Conservation (phyloP, 1,284 basidiomycete genomes). For the Leccinum proliferum region DNA sequence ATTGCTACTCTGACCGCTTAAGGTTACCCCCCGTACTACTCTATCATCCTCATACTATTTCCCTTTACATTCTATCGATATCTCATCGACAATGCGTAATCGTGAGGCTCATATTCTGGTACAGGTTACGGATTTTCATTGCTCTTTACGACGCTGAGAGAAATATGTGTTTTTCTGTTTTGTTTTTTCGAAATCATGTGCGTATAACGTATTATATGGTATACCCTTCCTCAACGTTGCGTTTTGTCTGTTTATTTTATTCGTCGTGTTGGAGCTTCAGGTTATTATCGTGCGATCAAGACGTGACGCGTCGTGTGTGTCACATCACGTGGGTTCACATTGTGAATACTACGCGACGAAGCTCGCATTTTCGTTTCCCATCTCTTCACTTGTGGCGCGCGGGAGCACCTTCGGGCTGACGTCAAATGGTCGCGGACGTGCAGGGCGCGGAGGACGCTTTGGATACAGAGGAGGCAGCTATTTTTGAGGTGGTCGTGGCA, state of each 20-base stretch:
- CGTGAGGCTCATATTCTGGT: constrained; percentile 9
- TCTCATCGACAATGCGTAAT: not conserved
- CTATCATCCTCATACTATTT: constrained; percentile 11
- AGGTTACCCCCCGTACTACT: constrained; percentile 2
- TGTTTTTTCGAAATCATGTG: constrained; percentile 10
- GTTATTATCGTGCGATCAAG: not conserved
- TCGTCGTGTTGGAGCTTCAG: too few species aligned
- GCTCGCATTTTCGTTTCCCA: not conserved
- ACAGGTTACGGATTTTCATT: constrained; percentile 20
- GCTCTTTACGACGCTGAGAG: not conserved
- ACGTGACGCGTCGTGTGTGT: constrained; percentile 24
- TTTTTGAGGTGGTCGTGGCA: constrained; percentile 36
- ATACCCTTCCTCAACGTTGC: not conserved
- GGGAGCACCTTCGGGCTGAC: constrained; percentile 29
- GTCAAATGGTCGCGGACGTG: constrained; percentile 35
- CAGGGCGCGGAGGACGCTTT: constrained; percentile 40
- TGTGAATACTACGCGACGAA: constrained; percentile 1
- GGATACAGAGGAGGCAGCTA: constrained; percentile 39
- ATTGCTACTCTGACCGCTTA: constrained; percentile 15
- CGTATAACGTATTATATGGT: constrained; percentile 13
- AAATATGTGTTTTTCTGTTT: not conserved
- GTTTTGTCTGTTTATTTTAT: not conserved
- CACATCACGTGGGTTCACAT: constrained; percentile 20
- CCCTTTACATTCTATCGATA: constrained; percentile 4
- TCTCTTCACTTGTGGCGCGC: constrained; percentile 26